phyloP scores from a whole-genome alignment of 2,329 filamentous ascomycete genomes.

The Aspergillus ibericus region DNA sequence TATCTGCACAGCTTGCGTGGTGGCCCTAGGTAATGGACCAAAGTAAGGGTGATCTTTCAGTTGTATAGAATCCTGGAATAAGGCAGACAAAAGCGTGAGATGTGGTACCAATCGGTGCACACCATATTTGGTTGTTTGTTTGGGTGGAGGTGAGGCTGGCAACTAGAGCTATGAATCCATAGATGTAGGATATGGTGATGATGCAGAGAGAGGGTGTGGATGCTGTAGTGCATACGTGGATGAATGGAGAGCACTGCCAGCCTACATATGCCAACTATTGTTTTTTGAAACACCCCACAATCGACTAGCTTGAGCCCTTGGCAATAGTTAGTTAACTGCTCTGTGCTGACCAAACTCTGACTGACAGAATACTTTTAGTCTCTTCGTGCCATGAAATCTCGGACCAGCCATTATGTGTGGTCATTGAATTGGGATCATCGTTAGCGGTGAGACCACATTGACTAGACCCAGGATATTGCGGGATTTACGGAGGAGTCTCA shows the following conservation, averaged over 20 bases:
- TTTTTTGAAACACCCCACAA: not conserved
- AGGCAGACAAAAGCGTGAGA: not conserved
- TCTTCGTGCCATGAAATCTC: not conserved
- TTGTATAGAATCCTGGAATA: not conserved
- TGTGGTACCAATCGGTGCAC: not conserved
- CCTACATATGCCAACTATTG: not conserved
- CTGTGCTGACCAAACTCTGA: not conserved
- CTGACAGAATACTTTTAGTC: not conserved
- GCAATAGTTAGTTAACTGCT: not conserved
- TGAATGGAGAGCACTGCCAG: not conserved
- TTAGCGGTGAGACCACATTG: slow-evolving; percentile 1
- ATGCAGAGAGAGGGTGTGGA: not conserved
- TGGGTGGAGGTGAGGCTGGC: not conserved
- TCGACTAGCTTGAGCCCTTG: not conserved
- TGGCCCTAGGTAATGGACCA: not conserved
- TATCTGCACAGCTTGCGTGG: not conserved
- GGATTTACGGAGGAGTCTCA: slow-evolving; percentile 1
- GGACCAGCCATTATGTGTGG: not conserved
- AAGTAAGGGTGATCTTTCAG: not conserved
- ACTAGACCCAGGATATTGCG: not conserved
- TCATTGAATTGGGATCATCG: slow-evolving; percentile 1
- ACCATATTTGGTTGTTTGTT: not conserved
- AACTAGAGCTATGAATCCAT: not conserved
- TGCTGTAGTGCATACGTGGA: not conserved
- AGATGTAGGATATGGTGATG: not conserved